A percentile compares a stretch with the other conserved stretches of the same genome.
Conservation (phyloP, 2,329 filamentous ascomycete genomes). For the Diplodia seriata region DNA sequence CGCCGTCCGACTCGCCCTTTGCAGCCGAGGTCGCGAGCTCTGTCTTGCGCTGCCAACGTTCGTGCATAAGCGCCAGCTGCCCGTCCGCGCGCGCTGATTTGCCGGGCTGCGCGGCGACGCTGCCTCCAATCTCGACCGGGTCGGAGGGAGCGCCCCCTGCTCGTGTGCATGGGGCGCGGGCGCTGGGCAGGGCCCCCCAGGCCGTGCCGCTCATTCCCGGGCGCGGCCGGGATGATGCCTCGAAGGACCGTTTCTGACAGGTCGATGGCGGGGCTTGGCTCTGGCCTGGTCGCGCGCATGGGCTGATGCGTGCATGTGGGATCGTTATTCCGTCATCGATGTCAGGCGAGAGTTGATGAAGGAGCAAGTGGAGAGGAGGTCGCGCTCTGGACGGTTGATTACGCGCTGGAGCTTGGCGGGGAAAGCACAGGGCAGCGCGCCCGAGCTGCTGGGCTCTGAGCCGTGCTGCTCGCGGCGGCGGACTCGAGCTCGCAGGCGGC, state of each 20-base stretch:
- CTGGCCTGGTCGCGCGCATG: slow-evolving; percentile 30
- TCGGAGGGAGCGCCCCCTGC: slow-evolving; percentile 32
- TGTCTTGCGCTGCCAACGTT: slow-evolving; percentile 19
- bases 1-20: not conserved
- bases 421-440: not conserved
- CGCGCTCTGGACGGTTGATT: slow-evolving; percentile 21
- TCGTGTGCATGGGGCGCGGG: slow-evolving; percentile 12
- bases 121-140: slow-evolving; percentile 28
- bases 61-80: slow-evolving; percentile 32
- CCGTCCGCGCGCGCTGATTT: slow-evolving; percentile 28
- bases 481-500: slow-evolving; percentile 13
- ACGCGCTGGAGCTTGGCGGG: slow-evolving; percentile 25
- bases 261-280: slow-evolving; percentile 34
- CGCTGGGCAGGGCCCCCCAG: slow-evolving; percentile 5
- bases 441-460: slow-evolving; percentile 25
- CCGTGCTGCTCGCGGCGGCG: slow-evolving; percentile 14
- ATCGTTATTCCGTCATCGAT: slow-evolving; percentile 33
- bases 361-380: slow-evolving; percentile 29
- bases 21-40: slow-evolving; percentile 17
- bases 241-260: slow-evolving; percentile 34
- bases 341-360: slow-evolving; percentile 33
- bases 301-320: slow-evolving; percentile 34
- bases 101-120: slow-evolving; percentile 23
- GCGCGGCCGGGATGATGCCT: slow-evolving; percentile 26
- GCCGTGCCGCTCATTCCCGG: slow-evolving; percentile 30